Conservation (phyloP, 352 stramenopile species). For the Globisporangium middletonii region DNA sequence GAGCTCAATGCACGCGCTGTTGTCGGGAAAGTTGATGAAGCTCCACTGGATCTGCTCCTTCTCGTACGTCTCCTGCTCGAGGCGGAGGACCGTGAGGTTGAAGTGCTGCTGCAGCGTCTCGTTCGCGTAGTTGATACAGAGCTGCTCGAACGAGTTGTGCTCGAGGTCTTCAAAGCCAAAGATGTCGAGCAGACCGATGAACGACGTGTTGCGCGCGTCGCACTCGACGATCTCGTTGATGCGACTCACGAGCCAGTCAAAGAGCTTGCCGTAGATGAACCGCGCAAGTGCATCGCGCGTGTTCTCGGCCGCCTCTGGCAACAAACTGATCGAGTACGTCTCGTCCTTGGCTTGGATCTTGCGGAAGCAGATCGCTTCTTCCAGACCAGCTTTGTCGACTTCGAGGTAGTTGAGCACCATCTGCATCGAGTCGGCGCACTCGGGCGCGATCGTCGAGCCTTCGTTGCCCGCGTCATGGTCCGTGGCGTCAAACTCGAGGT, state of each 20-base stretch:
- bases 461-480: constrained; percentile 53
- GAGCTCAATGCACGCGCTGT: constrained; percentile 86
- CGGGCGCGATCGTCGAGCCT: constrained; percentile 52
- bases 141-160: constrained; percentile 94
- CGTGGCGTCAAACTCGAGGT: constrained; percentile 88
- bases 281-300: constrained; percentile 92
- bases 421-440: constrained; percentile 54
- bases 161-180: constrained; percentile 86
- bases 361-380: constrained; percentile 87
- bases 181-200: constrained; percentile 84
- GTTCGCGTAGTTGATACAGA: constrained; percentile 94
- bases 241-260: constrained; percentile 87
- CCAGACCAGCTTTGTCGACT: constrained; percentile 81
- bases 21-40: constrained; percentile 89
- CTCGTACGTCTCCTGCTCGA: constrained; percentile 88
- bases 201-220: constrained; percentile 38
- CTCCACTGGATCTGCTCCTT: constrained; percentile 84
- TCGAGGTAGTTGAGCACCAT: constrained; percentile 87
- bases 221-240: constrained; percentile 84
- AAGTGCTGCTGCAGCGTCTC: constrained; percentile 93
- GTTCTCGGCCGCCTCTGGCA: constrained; percentile 77
- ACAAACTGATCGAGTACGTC: constrained; percentile 72
- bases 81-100: constrained; percentile 82
- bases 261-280: constrained; percentile 93
- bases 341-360: constrained; percentile 94